Evolutionary conservation across 2,329 filamentous ascomycete genomes (phyloP).

Genomic region (Lecanosticta acicola): DNA sequence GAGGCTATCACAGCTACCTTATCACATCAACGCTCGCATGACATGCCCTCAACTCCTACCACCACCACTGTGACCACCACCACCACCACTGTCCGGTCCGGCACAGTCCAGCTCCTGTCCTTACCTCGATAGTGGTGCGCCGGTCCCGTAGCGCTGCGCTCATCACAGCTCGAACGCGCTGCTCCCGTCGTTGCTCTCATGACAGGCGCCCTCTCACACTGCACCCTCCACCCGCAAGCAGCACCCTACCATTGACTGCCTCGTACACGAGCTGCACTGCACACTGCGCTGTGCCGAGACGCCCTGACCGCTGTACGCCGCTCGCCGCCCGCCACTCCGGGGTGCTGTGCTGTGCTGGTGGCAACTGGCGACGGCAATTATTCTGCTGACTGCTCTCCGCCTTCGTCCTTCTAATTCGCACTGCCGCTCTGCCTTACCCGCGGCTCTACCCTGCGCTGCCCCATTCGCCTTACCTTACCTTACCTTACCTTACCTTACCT

Average conservation of each 20-base stretch:
- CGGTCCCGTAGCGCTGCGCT: too few species aligned
- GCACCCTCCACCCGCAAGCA: too few species aligned
- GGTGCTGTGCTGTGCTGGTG: too few species aligned
- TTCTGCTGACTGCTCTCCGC: background rate
- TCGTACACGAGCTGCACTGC: constrained; percentile 3
- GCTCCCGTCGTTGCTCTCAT: too few species aligned
- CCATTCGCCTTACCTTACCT: too few species aligned
- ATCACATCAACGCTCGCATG: constrained; percentile 20
- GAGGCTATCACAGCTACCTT: background rate
- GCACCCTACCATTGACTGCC: constrained; percentile 5
- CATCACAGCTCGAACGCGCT: too few species aligned
- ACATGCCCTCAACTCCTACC: constrained; percentile 3
- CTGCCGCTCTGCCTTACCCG: background rate
- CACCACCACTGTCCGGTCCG: background rate
- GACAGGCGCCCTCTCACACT: too few species aligned
- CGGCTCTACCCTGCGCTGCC: background rate
- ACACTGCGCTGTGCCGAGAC: constrained; percentile 6
- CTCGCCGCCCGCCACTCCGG: constrained; percentile 3
- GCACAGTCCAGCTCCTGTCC: background rate
- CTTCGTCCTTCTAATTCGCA: background rate
- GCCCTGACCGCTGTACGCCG: constrained; percentile 9
- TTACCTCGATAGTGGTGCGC: too few species aligned
- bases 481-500: constrained; percentile 1
- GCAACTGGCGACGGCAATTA: background rate
- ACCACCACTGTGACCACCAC: background rate